Base-by-base conservation (phyloP, 2,329 filamentous ascomycete species). In the Trichophyton schoenleinii region DNA sequence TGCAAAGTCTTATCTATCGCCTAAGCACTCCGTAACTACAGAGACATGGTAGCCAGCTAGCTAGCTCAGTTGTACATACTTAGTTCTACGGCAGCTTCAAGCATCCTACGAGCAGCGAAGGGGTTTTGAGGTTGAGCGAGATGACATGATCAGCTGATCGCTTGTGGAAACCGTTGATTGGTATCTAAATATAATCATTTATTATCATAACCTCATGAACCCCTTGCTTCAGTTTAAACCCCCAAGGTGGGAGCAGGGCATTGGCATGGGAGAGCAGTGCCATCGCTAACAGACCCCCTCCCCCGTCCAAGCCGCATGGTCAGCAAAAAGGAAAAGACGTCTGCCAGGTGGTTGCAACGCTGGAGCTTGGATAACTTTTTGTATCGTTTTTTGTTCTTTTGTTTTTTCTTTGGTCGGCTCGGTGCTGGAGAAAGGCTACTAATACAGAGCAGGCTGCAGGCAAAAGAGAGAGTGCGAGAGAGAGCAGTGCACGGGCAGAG, bases 181-280 rank as follows among this genome's bases (percentile, higher is more conserved):
- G 49, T 31, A 53, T 53, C 49, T 53, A 53, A 53, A 53, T 53
- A 53, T 53, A 53, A 22, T 53, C 49, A 53, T 53, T 38, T 22
- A 22, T 22, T 15, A 53, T 53, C 49, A 34, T 53, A 53, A 53
- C 20, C 49, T 53, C 49, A 53, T 53, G 34, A 38, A 34, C 49
- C 49, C 49, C 49, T 53, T 28, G 49, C 22, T 31, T 53, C 9
- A 11, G n/a, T 38, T 38, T 53, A 22, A 53, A 13, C 49, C 49
- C 28, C 28, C 28, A 31, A 31, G 28, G 28, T 31, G 28, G 28
- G 28, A 25, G 8, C 18, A 15, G 22, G 13, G 34, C 34, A 13
- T 38, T 38, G 34, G 34, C 34, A 38, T 38, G 34, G 34, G 34
- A 38, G 34, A 38, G 34, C 34, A 11, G 34, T 2, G 3, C 2